phyloP scores from a whole-genome alignment of 2,329 filamentous ascomycete genomes.

The Chaetomium sp. region DNA sequence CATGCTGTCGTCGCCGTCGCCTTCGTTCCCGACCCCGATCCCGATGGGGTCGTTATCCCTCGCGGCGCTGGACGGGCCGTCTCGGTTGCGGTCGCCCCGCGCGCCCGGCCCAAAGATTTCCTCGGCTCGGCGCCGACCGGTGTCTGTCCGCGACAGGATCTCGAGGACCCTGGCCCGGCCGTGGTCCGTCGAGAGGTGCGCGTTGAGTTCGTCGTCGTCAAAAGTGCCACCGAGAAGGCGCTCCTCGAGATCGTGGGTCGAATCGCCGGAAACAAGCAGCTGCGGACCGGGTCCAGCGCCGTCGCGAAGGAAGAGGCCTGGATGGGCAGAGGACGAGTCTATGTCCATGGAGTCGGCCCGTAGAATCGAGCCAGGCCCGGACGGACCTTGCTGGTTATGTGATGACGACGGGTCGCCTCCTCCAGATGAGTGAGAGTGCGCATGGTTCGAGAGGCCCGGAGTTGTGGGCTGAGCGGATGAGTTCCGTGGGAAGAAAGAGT shows the following conservation, averaged over 20 bases:
- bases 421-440: slow-evolving; percentile 41
- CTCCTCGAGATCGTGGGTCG: slow-evolving; percentile 52
- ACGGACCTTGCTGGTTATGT: slow-evolving; percentile 38
- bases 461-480: slow-evolving; percentile 44
- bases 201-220: slow-evolving; percentile 47
- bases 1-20: slow-evolving; percentile 55
- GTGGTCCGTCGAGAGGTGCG: slow-evolving; percentile 46
- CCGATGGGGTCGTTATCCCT: slow-evolving; percentile 36
- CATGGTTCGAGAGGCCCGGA: slow-evolving; percentile 40
- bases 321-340: slow-evolving; percentile 45
- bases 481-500: slow-evolving; percentile 42
- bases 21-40: slow-evolving; percentile 42
- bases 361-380: slow-evolving; percentile 31
- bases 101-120: slow-evolving; percentile 54
- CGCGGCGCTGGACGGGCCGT: neutral
- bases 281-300: slow-evolving; percentile 46
- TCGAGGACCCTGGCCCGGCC: slow-evolving; percentile 56
- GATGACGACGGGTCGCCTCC: slow-evolving; percentile 42
- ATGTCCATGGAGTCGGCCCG: slow-evolving; percentile 47
- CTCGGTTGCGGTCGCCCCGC: slow-evolving; percentile 41
- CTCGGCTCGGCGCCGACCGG: slow-evolving; percentile 53
- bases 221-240: slow-evolving; percentile 50
- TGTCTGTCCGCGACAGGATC: slow-evolving; percentile 54
- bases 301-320: slow-evolving; percentile 46
- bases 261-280: slow-evolving; percentile 46